Conservation (phyloP, 2,329 filamentous ascomycete species). For the Myriosclerotinia duriaeana region DNA sequence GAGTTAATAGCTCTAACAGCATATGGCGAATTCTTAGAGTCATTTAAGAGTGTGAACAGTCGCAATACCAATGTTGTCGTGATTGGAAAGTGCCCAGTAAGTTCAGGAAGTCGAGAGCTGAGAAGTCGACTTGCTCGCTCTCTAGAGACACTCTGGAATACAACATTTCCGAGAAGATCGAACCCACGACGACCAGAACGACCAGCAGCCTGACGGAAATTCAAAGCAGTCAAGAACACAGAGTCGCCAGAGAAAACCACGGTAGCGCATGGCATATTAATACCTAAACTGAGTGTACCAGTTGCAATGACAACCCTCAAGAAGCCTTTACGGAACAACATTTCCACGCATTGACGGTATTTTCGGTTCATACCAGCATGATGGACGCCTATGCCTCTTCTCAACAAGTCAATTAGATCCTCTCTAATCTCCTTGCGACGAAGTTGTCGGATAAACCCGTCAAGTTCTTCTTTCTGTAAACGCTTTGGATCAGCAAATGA, state of each 20-base stretch:
- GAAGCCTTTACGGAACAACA: constrained; percentile 71
- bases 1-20: constrained; percentile 63
- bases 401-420: constrained; percentile 59
- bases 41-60: constrained; percentile 64
- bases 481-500: constrained; percentile 65
- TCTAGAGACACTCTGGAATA: constrained; percentile 66
- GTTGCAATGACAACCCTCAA: constrained; percentile 71
- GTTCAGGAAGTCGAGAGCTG: constrained; percentile 69
- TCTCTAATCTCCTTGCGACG: constrained; percentile 50
- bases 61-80: constrained; percentile 71
- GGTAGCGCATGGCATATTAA: constrained; percentile 83
- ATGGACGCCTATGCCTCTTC: constrained; percentile 71
- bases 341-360: constrained; percentile 72
- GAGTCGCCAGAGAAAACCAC: constrained; percentile 76
- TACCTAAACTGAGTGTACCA: constrained; percentile 72
- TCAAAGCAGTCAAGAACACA: constrained; percentile 69
- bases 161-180: constrained; percentile 76
- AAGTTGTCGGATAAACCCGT: constrained; percentile 53
- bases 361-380: constrained; percentile 77
- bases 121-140: constrained; percentile 67
- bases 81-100: constrained; percentile 76
- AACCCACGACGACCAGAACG: constrained; percentile 79
- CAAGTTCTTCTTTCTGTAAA: constrained; percentile 57
- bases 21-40: constrained; percentile 62
- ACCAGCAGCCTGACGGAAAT: constrained; percentile 74